These are phyloP conservation scores for Saccharomyces hybrid DNA, from an alignment of 1,139 yeast species.

Conservation along the genomic window DNA sequence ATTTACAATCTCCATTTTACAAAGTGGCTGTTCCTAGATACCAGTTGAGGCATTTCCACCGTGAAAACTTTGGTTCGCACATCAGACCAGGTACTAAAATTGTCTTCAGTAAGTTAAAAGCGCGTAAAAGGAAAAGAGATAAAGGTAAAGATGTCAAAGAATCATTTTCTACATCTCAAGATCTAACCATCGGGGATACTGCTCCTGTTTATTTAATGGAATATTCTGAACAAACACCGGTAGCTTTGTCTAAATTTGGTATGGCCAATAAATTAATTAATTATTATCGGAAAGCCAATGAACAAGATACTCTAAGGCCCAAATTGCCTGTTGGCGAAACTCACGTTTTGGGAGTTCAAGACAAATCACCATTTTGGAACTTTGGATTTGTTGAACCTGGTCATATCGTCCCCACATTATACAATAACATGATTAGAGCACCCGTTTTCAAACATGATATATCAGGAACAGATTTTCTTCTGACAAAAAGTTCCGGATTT, in stretches of 20 bases:
- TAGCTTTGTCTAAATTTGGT: constrained; percentile 79
- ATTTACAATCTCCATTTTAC: constrained; percentile 87
- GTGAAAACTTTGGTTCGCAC: constrained; percentile 53
- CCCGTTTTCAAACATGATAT: constrained; percentile 87
- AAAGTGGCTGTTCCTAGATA: constrained; percentile 65
- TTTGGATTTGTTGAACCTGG: constrained; percentile 97
- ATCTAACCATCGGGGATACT: constrained; percentile 77
- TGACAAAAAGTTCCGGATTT: constrained; percentile 76
- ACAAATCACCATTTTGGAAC: constrained; percentile 96
- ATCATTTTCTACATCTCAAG: constrained; percentile 61
- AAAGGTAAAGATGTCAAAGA: constrained; percentile 75
- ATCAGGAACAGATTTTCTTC: constrained; percentile 68
- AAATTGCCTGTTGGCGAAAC: constrained; percentile 90
- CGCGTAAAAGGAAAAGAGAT: constrained; percentile 85
- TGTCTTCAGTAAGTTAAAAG: constrained; percentile 65
- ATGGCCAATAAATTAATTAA: constrained; percentile 94
- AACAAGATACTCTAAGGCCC: constrained; percentile 81
- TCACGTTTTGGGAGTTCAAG: constrained; percentile 89
- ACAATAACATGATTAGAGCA: constrained; percentile 87
- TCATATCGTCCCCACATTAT: constrained; percentile 84
- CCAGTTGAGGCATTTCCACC: constrained; percentile 72
- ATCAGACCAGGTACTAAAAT: constrained; percentile 74
- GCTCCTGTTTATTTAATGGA: constrained; percentile 75
- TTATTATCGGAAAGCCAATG: constrained; percentile 77
- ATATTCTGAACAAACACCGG: constrained; percentile 84